Base-by-base conservation (phyloP, 2,329 filamentous ascomycete genomes). In the Aspergillus floridensis region DNA sequence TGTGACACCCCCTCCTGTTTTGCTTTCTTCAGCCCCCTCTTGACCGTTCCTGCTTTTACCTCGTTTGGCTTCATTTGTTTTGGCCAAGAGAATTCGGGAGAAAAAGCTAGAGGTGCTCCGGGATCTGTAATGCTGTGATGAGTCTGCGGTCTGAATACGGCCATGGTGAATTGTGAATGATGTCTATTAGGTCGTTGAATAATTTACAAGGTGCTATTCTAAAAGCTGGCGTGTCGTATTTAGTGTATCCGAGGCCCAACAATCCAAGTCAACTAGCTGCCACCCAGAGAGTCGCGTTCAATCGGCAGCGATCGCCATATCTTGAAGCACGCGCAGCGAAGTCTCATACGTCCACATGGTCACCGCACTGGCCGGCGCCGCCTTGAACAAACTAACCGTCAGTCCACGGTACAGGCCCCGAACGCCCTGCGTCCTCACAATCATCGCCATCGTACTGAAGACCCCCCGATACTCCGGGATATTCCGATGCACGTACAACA, bases 341-440 rank as follows among this genome's bases (percentile, higher is more conserved):
- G 88, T 81, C 79, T 96, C 93, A 76, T 96, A 97, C 2, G 91
- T 96, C 92, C 92, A 97, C 82, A 97, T 91, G 0, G 93, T 97
- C 32, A 96, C 86, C 6, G 93, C 92, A 74, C 91, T 95, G 29
- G 91, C 87, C n/a, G 95, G 95, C 22, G 93, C 95, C 32, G 93
- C 91, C 80, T 99, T 99, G 66, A 98, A 74, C 71, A 99, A 77
- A 73, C 92, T 93, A 58, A 98, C 92, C 1, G 88, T 89, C 72
- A 99, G 78, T 0, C 95, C 95, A 56, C 93, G 84, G 75, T 98
- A 99, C 67, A 98, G 74, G 0, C 93, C 93, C 57, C 91, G 83
- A 48, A 87, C 68, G 0, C 95, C 93, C 74, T 98, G 93, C 8
- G 80, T 82, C 56, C 76, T 80, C 59, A 93, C 68, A 60, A 98